Evolutionary conservation across 2,329 filamentous ascomycete species (phyloP), one percentile per base, ranked within the genome.

Genomic region (Monilinia fructicola): DNA sequence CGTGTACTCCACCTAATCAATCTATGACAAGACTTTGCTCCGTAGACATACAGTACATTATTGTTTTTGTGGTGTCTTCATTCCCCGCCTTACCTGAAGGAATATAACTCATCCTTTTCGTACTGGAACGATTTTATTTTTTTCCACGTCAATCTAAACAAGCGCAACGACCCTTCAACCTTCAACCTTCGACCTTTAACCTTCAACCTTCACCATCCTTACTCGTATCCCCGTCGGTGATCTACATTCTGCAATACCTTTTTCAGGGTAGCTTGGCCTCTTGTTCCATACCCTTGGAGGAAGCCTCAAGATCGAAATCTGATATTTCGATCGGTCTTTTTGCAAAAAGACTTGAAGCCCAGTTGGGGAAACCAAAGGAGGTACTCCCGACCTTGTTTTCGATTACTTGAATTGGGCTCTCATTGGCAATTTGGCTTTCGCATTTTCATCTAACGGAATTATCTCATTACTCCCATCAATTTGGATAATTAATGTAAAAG

Each of bases 231-330:
- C 44, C 12, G 58, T 38, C n/a, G 28, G 23, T 50, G 58, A 60
- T 60, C 58, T 60, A 50, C 56, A 60, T 12, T 18, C 44, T 18
- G 4, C 55, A 40, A 50, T 48, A 31, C 56, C 56, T 11, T 48
- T 35, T 48, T 38, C 4, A 48, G 56, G 16, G 18, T n/a, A 46
- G 55, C 55, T n/a, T 53, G 1, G 21, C 28, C 28, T 26, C 52
- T n/a, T 16, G 56, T 48, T 50, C 58, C 58, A 50, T 7, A 60
- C 14, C 44, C 44, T 50, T 11, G 44, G 31, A 23, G 10, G 28
- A 21, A 38, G 14, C 46, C n/a, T 60, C n/a, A 31, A 50, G 58
- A 60, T 60, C 58, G 58, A 48, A 60, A 60, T 50, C 58, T 50
- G 35, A 60, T 50, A 50, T 60, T 50, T 50, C 16, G 9, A 60